Evolutionary conservation across 2,329 filamentous ascomycete genomes (phyloP).

Genomic region (Xylariaceae sp.): DNA sequence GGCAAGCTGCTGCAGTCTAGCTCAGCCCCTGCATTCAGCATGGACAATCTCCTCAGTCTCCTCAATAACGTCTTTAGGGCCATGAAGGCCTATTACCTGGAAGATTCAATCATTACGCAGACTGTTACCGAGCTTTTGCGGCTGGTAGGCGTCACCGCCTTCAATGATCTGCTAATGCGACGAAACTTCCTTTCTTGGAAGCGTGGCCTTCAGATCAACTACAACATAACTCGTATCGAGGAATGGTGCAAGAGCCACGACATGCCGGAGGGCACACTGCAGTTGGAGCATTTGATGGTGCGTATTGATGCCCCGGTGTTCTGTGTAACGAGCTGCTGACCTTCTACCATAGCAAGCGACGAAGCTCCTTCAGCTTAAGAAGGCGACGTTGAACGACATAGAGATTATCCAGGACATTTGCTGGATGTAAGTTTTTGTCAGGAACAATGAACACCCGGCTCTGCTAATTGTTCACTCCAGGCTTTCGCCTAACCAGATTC

Average conservation of each 20-base stretch:
- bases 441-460: not conserved
- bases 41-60: slow-evolving; percentile 95
- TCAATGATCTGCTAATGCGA: slow-evolving; percentile 97
- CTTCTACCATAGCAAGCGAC: slow-evolving; percentile 74
- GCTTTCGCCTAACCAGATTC: slow-evolving; percentile 97
- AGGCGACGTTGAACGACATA: slow-evolving; percentile 97
- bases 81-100: slow-evolving; percentile 98
- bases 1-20: slow-evolving; percentile 92
- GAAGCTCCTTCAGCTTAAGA: slow-evolving; percentile 96
- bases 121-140: slow-evolving; percentile 90
- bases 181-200: slow-evolving; percentile 99
- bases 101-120: slow-evolving; percentile 93
- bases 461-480: slow-evolving; percentile 41
- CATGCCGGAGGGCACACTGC: slow-evolving; percentile 96
- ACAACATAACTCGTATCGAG: slow-evolving; percentile 98
- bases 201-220: slow-evolving; percentile 98
- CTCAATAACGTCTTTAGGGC: slow-evolving; percentile 97
- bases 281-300: slow-evolving; percentile 97
- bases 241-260: slow-evolving; percentile 99
- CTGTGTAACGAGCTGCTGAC: slow-evolving; percentile 25
- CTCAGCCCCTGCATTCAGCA: slow-evolving; percentile 93
- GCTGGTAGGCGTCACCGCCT: slow-evolving; percentile 93
- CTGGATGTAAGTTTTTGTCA: slow-evolving; percentile 77
- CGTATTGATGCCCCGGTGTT: slow-evolving; percentile 23
- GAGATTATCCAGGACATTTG: slow-evolving; percentile 99